Base-by-base conservation (phyloP, 2,329 filamentous ascomycete genomes). In the Lasiodiplodia citricola region DNA sequence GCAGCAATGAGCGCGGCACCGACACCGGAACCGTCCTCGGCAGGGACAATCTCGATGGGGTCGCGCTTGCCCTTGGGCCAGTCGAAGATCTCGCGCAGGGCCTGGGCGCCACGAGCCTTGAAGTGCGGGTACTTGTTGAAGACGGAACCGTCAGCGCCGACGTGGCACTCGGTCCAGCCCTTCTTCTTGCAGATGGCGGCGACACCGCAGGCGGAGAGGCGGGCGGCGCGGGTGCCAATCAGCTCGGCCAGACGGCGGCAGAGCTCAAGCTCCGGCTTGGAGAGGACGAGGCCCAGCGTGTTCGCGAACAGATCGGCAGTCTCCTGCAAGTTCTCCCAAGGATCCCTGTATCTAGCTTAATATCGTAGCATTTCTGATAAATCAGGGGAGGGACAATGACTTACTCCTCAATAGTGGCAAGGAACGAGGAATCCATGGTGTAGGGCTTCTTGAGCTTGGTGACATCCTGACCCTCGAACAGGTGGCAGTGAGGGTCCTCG, bases 121-220 rank as follows among this genome's bases (percentile, higher is more conserved):
- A 99, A 99, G 83, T 97, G 92, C 14, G 96, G 96, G 83, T 99
- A 99, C 81, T 98, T 98, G 87, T 97, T 97, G 85, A 99, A 99
- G 67, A 99, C 95, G 21, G 93, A 97, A 47, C 96, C 96, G 78
- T 99, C 96, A 64, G 96, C 96, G 75, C 96, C 96, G 52, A 99
- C 96, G 80, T 98, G 96, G 84, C 93, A 97, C 47, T 88, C 87
- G 77, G 91, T 83, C 81, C 94, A 95, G 73, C 88, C 87, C 88
- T 97, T 98, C 90, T 98, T 98, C 84, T 91, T 96, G 87, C 92
- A 94, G 77, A 99, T 97, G 69, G 95, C 96, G 14, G 95, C 94
- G 67, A 99, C 93, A 82, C 96, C 96, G 77, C 96, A 98, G 31
- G 95, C 91, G 18, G 94, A 97, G 66, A 99, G 88, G 71, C 96